A percentile compares a stretch with the other conserved stretches of the same genome.
phyloP scores from a whole-genome alignment of 208 protist species.

The Polymyxa betae region DNA sequence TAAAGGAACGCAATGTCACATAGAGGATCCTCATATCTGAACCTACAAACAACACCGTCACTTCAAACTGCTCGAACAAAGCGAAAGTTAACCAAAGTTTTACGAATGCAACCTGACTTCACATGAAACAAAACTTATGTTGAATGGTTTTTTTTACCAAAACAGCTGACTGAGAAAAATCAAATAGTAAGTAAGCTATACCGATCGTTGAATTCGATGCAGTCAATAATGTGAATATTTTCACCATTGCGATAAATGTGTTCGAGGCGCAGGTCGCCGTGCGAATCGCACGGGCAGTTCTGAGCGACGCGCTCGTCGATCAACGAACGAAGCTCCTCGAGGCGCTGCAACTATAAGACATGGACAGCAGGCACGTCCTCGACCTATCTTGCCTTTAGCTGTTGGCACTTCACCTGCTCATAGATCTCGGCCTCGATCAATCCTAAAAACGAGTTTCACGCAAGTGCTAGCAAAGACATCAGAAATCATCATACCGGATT shows the following conservation, averaged over 20 bases:
- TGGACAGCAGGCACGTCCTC: neutral
- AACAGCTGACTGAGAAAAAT: too few relatives aligned
- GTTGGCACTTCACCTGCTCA: neutral
- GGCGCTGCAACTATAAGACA: neutral
- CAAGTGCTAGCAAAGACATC: neutral
- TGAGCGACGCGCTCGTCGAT: neutral
- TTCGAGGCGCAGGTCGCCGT: constrained; percentile 47
- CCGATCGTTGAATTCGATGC: constrained; percentile 21
- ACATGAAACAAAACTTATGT: too few relatives aligned
- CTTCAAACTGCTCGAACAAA: neutral
- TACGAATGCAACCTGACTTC: neutral
- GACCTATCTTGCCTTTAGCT: neutral
- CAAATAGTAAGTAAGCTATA: too few relatives aligned
- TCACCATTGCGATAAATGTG: neutral
- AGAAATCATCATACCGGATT: neutral
- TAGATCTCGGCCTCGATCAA: neutral
- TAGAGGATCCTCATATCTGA: constrained; percentile 29
- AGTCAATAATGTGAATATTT: constrained; percentile 36
- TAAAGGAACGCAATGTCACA: constrained; percentile 20
- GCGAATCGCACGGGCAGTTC: neutral
- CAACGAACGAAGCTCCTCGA: neutral
- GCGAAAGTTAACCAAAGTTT: neutral
- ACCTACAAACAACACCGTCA: neutral
- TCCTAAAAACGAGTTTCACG: neutral
- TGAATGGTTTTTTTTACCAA: too few relatives aligned